Evolutionary conservation across 2,329 filamentous ascomycete species (phyloP), one percentile per base, ranked within the genome.

Genomic region (Aspergillus caelatus): DNA sequence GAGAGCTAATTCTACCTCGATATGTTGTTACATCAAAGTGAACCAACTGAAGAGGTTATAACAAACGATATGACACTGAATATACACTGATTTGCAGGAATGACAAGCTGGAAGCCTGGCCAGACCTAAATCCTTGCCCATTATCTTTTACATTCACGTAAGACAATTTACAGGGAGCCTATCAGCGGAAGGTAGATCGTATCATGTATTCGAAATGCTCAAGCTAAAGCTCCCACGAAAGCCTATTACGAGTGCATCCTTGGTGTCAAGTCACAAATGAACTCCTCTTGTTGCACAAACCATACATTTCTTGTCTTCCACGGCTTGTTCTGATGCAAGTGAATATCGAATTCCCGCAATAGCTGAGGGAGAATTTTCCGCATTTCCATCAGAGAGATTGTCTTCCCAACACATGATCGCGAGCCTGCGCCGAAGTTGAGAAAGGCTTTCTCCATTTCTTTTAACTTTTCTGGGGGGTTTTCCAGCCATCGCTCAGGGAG

Each of bases 401-500:
- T 69, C 64, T 75, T 75, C 10, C 77, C 77, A 52, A 77, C 62
- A 41, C 76, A 78, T 1, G 66, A 69, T 21, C 73, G 67, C 23
- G 69, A 56, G 2, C 76, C 75, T 10, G 69, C 62, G 0, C 75
- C 75, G 58, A 77, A 78, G 19, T 69, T 65, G 8, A 77, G 61
- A 46, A 77, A 68, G 39, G 67, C 67, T 26, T 68, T 62, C 1
- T 77, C 73, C 71, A 81, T 76, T 32, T 67, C 56, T 58, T 74
- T 73, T 28, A 72, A 46, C 19, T 53, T 58, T 8, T 68, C 65
- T 41, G 70, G 62, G 19, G 61, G 64, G 21, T 69, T 74, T 4
- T 77, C 74, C 2, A 83, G 65, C 82, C 82, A 84, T 26, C 83
- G 70, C 62, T 83, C 81, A 0, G 82, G 82, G 23, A 70, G 65